Base-by-base conservation (phyloP, 2,329 filamentous ascomycete genomes). In the Knufia fluminis region DNA sequence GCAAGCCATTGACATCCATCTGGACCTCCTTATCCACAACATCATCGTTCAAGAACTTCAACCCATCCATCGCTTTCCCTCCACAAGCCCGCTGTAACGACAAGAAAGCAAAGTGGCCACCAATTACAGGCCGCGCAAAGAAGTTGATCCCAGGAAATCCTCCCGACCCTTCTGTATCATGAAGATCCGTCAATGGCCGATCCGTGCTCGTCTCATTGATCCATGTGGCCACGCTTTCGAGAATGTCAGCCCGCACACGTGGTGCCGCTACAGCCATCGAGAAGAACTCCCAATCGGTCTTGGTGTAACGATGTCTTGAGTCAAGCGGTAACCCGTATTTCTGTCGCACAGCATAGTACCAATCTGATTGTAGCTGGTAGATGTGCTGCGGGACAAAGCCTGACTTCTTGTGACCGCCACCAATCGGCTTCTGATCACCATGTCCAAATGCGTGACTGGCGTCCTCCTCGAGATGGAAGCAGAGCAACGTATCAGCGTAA, bases 201-300 rank as follows among this genome's bases (percentile, higher is more conserved):
- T 91, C 83, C 7, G 80, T 90, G 16, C 67, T 72, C 1, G 87
- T 94, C 67, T 94, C 86, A 61, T 92, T 94, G 52, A 94, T 73
- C 88, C 88, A 94, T 49, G 70, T 71, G 1, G 86, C 85, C 35
- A 92, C 83, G 16, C 79, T 77, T 52, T 86, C 75, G 31, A 92
- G 69, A 45, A 94, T 88, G 62, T 85, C 79, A 2, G 75, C 73
- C 48, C 87, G 76, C 1, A 85, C 84, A 26, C 51, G 74, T 68
- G 62, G 57, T 77, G 57, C 80, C 3, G 86, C 79, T 3, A 94
- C 83, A 1, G 87, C 85, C 41, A 88, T 87, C 0, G 86, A 85
- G 65, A 92, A 90, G 64, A 94, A 89, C 59, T 92, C 83, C 88
- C 88, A 94, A 67, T 94, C 88, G 24, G 83, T 88, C 68, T 94